phyloP scores from a whole-genome alignment of 2,329 filamentous ascomycete genomes.

The Diplodia corticola region DNA sequence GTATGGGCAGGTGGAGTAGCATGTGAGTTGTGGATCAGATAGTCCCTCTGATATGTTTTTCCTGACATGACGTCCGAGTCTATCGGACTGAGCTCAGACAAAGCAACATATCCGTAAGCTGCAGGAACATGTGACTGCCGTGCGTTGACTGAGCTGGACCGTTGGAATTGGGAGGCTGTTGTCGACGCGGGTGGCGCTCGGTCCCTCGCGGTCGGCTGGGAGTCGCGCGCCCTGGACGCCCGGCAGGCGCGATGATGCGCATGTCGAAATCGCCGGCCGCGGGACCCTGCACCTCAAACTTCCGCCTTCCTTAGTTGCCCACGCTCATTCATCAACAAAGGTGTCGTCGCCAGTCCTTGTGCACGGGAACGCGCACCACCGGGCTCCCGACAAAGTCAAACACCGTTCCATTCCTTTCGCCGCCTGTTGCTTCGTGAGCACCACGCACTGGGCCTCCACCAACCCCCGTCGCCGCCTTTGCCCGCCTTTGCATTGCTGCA shows the following conservation, averaged over 20 bases:
- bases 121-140: neutral
- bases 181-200: conserved; percentile 17
- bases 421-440: neutral
- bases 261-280: conserved; percentile 13
- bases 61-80: neutral
- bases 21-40: neutral
- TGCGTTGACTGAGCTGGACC: neutral
- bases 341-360: neutral
- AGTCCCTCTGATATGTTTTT: neutral
- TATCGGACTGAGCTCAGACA: neutral
- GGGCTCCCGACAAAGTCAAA: neutral
- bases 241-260: conserved; percentile 9
- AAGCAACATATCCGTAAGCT: neutral
- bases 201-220: neutral
- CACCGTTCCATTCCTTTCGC: conserved; percentile 11
- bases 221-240: conserved; percentile 11
- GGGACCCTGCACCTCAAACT: neutral
- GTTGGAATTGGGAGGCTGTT: neutral
- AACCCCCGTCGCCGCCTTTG: neutral
- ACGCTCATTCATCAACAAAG: neutral
- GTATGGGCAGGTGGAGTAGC: neutral
- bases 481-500: neutral
- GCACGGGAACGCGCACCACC: neutral
- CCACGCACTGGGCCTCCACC: neutral
- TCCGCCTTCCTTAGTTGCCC: neutral